Conservation (phyloP, 805 yeast genomes). For the Nematodospora valgi region DNA sequence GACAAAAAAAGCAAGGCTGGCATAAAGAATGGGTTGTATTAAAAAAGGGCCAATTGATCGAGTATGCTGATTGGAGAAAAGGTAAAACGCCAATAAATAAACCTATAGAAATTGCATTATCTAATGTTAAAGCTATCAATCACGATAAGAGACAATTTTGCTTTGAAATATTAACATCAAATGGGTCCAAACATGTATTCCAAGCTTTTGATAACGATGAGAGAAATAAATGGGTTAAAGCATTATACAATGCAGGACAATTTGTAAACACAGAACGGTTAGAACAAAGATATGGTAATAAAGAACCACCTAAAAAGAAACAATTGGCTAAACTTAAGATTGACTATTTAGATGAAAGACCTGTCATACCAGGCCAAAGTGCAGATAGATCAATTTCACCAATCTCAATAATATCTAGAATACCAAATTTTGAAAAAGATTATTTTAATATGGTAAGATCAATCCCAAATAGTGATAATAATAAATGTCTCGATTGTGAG, state of each 20-base stretch:
- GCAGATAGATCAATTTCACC: constrained; percentile 24
- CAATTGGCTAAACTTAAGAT: constrained; percentile 2
- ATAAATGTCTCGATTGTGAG: constrained; percentile 78
- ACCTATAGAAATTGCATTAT: constrained; percentile 69
- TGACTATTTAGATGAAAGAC: constrained; percentile 10
- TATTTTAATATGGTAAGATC: constrained; percentile 38
- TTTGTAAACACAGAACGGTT: constrained; percentile 27
- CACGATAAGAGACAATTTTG: constrained; percentile 53
- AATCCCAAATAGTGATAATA: constrained; percentile 50
- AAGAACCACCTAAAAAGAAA: constrained; percentile 1
- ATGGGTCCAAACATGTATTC: constrained; percentile 61
- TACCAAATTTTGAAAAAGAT: constrained; percentile 19
- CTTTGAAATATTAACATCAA: constrained; percentile 72
- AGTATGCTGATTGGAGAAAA: constrained; percentile 77
- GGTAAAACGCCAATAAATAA: constrained; percentile 58
- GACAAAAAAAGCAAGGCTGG: constrained; percentile 70
- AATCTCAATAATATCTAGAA: constrained; percentile 26
- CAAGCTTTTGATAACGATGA: constrained; percentile 74
- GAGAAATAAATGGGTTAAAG: constrained; percentile 62
- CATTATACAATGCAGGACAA: constrained; percentile 57
- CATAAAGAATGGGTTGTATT: constrained; percentile 86
- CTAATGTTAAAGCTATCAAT: constrained; percentile 52
- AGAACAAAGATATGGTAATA: constrained; percentile 7
- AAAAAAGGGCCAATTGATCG: constrained; percentile 62
- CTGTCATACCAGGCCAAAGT: constrained; percentile 12